These are phyloP conservation scores for Pyrenophora tritici-repentis DNA, from an alignment of 2,329 filamentous ascomycete species.

Conservation along the genomic window DNA sequence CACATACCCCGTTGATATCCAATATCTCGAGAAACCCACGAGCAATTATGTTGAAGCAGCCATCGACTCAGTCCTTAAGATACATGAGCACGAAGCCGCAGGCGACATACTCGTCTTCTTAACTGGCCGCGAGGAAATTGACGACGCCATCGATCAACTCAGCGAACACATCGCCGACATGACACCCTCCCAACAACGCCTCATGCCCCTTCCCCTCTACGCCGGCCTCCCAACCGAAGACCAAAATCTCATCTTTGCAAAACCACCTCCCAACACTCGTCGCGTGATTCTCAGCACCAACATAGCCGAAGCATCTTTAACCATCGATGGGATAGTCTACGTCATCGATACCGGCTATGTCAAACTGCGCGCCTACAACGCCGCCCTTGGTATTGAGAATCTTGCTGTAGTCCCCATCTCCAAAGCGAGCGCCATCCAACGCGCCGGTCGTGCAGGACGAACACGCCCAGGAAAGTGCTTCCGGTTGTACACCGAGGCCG, in stretches of 20 bases:
- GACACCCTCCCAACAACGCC: conserved; percentile 60
- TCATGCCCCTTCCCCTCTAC: conserved; percentile 81
- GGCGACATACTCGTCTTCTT: conserved; percentile 92
- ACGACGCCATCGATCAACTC: conserved; percentile 77
- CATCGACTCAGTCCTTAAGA: conserved; percentile 82
- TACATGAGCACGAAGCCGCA: conserved; percentile 77
- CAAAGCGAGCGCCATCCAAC: conserved; percentile 89
- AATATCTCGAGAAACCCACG: conserved; percentile 76
- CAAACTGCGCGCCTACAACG: conserved; percentile 85
- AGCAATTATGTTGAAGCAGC: conserved; percentile 88
- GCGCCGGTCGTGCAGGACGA: conserved; percentile 86
- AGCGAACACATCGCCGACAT: conserved; percentile 71
- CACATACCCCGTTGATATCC: conserved; percentile 84
- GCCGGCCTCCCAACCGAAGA: conserved; percentile 87
- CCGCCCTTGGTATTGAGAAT: conserved; percentile 82
- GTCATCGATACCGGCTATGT: conserved; percentile 91
- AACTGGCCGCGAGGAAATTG: conserved; percentile 92
- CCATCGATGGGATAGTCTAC: conserved; percentile 87
- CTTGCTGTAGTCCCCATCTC: conserved; percentile 82
- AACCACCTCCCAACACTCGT: conserved; percentile 76
- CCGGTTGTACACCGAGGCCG: conserved; percentile 81
- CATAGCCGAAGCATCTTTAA: conserved; percentile 94
- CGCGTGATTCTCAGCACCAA: conserved; percentile 96
- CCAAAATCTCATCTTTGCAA: conserved; percentile 94
- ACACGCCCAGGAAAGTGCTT: conserved; percentile 94